Base-by-base conservation (phyloP, 768 basidiomycete genomes). In the Crucibulum laeve region DNA sequence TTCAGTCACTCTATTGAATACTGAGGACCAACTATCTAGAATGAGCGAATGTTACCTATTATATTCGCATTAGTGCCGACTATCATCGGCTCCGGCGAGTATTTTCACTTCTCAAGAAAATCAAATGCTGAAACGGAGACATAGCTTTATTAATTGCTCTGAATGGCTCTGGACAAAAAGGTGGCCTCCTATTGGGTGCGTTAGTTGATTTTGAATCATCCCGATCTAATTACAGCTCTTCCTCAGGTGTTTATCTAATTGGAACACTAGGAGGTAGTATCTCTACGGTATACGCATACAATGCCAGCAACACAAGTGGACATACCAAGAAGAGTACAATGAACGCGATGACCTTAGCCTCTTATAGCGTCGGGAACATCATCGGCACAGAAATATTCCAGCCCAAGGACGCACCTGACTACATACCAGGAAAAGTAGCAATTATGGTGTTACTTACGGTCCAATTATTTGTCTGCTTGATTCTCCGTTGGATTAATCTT, bases 291-390 rank as follows among this genome's bases (percentile, higher is more conserved):
- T 83, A 83, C 44, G 79, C 82, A 0, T 83, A 79, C 51, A 81
- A 82, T 42, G 77, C 80, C 5, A 75, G 74, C 42, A 82, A 84
- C 55, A 82, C 76, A 0, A 73, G 73, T 25, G 80, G 80, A 0
- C 77, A 81, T 40, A 84, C 81, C 4, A 84, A 85, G 67, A 85
- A 84, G 65, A 74, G 77, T 47, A 82, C 80, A 1, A 70, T 82
- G 49, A 82, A 82, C 43, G 74, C 79, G 4, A 66, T 81, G 70
- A 82, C 78, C 2, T 58, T 82, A 17, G 67, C 69, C 3, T 61
- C 76, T 0, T 81, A 82, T 53, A 68, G 70, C 38, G 46, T 78
- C 15, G 79, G 82, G n/a, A 83, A 83, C 52, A 79, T 82, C 38
- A 67, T 80, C 43, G 83, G 84, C 4, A 71, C 79, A 0, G 73